Conservation (phyloP, 495 filamentous ascomycete species). For the Talaromyces nanjingensis region DNA sequence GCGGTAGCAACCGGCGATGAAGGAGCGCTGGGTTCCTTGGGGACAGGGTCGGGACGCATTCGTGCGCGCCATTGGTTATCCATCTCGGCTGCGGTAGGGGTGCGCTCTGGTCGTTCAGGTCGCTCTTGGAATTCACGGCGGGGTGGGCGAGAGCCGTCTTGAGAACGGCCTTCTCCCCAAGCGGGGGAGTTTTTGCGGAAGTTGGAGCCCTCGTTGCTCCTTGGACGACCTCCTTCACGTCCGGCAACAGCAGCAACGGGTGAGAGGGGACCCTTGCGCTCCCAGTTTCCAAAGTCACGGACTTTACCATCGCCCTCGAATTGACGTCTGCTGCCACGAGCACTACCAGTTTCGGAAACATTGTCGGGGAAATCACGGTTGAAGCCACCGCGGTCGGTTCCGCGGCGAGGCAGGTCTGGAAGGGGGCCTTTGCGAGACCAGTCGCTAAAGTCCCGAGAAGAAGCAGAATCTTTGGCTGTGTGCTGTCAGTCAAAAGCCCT, state of each 20-base stretch:
- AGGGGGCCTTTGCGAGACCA: conserved; percentile 91
- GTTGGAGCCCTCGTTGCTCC: conserved; percentile 55
- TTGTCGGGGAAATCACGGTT: conserved; percentile 42
- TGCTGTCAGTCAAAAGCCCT: conserved; percentile 17
- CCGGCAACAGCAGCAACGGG: conserved; percentile 53
- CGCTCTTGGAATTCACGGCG: conserved; percentile 72
- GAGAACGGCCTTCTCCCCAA: conserved; percentile 78
- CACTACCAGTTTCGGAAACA: conserved; percentile 44
- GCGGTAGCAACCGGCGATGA: conserved; percentile 51
- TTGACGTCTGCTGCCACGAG: conserved; percentile 45
- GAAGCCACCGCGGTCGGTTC: conserved; percentile 40
- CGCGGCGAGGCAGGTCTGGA: conserved; percentile 55
- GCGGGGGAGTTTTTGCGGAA: conserved; percentile 65
- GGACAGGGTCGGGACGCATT: conserved; percentile 68
- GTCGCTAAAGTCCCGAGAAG: conserved; percentile 61
- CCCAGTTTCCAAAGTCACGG: conserved; percentile 89
- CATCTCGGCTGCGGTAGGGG: conserved; percentile 75
- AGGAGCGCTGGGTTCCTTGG: conserved; percentile 60
- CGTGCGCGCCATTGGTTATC: conserved; percentile 79
- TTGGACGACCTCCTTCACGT: conserved; percentile 63
- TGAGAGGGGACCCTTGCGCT: conserved; percentile 86
- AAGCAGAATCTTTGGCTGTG: conserved; percentile 67
- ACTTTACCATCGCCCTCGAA: conserved; percentile 72
- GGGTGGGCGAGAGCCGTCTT: conserved; percentile 77
- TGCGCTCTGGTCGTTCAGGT: conserved; percentile 47